phyloP scores from a whole-genome alignment of 2,329 filamentous ascomycete species.

The Aschersonia sp. region DNA sequence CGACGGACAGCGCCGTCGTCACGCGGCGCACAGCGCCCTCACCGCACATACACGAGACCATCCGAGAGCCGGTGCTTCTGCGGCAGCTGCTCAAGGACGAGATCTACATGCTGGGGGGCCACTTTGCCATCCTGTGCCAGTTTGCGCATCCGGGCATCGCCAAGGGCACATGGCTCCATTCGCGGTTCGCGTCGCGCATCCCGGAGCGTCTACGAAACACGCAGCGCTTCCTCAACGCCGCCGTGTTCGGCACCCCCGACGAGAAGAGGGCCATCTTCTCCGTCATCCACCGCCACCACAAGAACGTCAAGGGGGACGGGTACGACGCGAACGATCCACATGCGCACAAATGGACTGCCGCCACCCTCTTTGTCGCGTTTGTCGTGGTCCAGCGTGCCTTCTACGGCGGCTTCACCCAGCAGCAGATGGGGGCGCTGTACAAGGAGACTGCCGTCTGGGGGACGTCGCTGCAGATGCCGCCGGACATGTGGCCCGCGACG shows the following conservation, averaged over 20 bases:
- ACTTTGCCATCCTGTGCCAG: constrained; percentile 21
- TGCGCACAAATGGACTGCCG: constrained; percentile 24
- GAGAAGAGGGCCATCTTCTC: constrained; percentile 20
- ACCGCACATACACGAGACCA: constrained; percentile 9
- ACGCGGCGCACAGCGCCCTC: not conserved
- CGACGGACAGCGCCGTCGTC: too few relatives aligned
- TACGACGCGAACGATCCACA: constrained; percentile 21
- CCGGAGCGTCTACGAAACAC: constrained; percentile 21
- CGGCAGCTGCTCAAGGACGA: constrained; percentile 6
- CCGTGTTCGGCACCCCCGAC: constrained; percentile 16
- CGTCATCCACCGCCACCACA: constrained; percentile 20
- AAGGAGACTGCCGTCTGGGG: constrained; percentile 13
- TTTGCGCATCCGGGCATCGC: constrained; percentile 23
- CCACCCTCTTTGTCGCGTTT: constrained; percentile 21
- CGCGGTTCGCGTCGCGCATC: constrained; percentile 21
- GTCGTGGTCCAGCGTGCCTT: constrained; percentile 20
- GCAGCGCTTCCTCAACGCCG: constrained; percentile 24
- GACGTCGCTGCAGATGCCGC: constrained; percentile 15
- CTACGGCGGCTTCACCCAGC: constrained; percentile 15
- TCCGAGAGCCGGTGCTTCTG: constrained; percentile 8
- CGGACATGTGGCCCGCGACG: constrained; percentile 19
- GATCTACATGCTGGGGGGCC: constrained; percentile 9
- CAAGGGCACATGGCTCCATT: constrained; percentile 20
- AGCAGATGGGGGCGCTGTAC: constrained; percentile 12
- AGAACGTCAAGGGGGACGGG: constrained; percentile 14